Percentiles rank a stretch among this genome's conserved stretches.
Evolutionary conservation across 2,329 filamentous ascomycete genomes (phyloP).

Genomic region (Claviceps sp.): DNA sequence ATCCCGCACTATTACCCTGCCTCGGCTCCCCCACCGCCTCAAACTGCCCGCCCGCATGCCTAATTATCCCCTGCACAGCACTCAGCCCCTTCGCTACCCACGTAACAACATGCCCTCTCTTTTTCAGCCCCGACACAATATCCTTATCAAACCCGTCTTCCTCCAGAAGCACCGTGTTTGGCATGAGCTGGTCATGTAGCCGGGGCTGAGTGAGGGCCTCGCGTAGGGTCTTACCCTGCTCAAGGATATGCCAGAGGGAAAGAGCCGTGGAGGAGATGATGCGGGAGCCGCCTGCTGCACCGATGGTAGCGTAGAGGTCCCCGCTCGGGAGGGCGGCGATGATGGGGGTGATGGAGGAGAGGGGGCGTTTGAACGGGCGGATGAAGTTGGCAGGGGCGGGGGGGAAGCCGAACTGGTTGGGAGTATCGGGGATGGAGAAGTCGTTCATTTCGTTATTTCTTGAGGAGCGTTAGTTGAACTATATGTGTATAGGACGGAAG

Average conservation of each 20-base stretch:
- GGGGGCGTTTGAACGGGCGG: conserved; percentile 63
- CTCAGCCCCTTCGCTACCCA: conserved; percentile 52
- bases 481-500: neutral
- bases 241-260: conserved; percentile 58
- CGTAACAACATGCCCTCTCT: conserved; percentile 56
- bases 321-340: conserved; percentile 55
- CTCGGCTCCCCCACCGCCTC: conserved; percentile 68
- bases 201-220: conserved; percentile 54
- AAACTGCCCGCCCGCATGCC: conserved; percentile 52
- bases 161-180: conserved; percentile 56
- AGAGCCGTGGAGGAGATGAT: conserved; percentile 75
- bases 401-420: conserved; percentile 75
- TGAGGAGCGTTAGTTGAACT: neutral
- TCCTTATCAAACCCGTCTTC: conserved; percentile 46
- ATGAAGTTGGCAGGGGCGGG: conserved; percentile 74
- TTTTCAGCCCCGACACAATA: conserved; percentile 49
- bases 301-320: conserved; percentile 53
- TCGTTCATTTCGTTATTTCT: conserved; percentile 58
- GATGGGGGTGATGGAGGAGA: conserved; percentile 70
- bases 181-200: conserved; percentile 72
- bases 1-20: conserved; percentile 56
- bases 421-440: conserved; percentile 68
- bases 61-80: conserved; percentile 56
- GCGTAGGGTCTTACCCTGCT: conserved; percentile 43
- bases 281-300: conserved; percentile 66